A percentile compares a stretch with the other conserved stretches of the same genome.
phyloP scores from a whole-genome alignment of 495 filamentous ascomycete species.

The Penicillium turbatum region DNA sequence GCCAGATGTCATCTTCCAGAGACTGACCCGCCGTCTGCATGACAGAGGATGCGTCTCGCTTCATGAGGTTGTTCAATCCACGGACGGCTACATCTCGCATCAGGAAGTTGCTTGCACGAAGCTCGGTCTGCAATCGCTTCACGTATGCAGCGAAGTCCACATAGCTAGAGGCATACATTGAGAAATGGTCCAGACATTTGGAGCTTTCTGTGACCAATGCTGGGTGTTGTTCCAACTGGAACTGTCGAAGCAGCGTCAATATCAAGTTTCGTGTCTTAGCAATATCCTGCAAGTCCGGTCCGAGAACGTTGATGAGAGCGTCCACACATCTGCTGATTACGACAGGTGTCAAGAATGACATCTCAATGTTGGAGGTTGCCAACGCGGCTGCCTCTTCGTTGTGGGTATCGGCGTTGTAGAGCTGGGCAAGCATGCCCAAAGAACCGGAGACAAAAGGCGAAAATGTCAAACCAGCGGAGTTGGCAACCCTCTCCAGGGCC shows the following conservation, averaged over 20 bases:
- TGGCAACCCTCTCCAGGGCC: slow-evolving; percentile 78
- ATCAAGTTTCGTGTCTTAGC: slow-evolving; percentile 89
- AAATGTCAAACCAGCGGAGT: slow-evolving; percentile 89
- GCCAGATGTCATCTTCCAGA: slow-evolving; percentile 89
- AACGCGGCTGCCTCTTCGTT: slow-evolving; percentile 74
- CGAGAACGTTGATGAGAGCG: slow-evolving; percentile 90
- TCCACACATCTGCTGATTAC: slow-evolving; percentile 88
- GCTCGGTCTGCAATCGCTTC: slow-evolving; percentile 68
- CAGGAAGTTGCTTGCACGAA: slow-evolving; percentile 60
- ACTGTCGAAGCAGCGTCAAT: slow-evolving; percentile 76
- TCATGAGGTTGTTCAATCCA: slow-evolving; percentile 91
- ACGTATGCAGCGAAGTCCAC: slow-evolving; percentile 83
- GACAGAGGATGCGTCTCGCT: slow-evolving; percentile 77
- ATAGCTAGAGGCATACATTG: slow-evolving; percentile 82
- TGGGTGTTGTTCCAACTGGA: slow-evolving; percentile 71
- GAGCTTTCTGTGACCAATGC: slow-evolving; percentile 74
- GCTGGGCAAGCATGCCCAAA: slow-evolving; percentile 85
- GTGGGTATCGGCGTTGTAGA: slow-evolving; percentile 88
- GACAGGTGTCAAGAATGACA: slow-evolving; percentile 73
- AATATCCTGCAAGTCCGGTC: slow-evolving; percentile 91
- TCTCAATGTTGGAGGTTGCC: slow-evolving; percentile 82
- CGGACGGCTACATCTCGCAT: slow-evolving; percentile 79
- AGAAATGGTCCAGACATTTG: slow-evolving; percentile 83
- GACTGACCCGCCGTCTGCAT: slow-evolving; percentile 65
- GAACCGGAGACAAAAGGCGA: slow-evolving; percentile 85